These are phyloP conservation scores for Phytophthora brassicae DNA, from an alignment of 352 stramenopile species.

Conservation along the genomic window DNA sequence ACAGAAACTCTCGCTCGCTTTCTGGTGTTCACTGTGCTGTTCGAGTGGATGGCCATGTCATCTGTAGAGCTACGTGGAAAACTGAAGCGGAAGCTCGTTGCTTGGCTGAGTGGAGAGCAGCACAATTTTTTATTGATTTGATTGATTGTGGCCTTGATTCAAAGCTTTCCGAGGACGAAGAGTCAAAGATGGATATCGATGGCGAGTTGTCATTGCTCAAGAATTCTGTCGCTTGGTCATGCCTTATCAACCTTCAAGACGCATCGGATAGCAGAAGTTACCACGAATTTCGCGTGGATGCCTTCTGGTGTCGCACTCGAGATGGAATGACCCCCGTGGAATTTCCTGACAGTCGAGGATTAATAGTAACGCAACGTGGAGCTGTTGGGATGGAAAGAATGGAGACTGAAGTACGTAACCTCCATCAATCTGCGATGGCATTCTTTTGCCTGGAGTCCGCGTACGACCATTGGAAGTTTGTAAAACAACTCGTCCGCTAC, in stretches of 20 bases:
- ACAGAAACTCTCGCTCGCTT: constrained; percentile 19
- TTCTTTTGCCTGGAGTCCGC: constrained; percentile 68
- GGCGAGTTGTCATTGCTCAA: constrained; percentile 2
- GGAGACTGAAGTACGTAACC: constrained; percentile 41
- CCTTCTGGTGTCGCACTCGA: constrained; percentile 44
- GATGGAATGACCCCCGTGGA: constrained; percentile 30
- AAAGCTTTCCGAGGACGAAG: constrained; percentile 37
- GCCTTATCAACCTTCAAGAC: constrained; percentile 53
- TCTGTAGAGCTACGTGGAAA: constrained; percentile 53
- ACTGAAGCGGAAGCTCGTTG: constrained; percentile 50
- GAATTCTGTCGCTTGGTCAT: constrained; percentile 47
- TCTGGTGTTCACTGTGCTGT: constrained; percentile 36
- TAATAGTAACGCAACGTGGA: constrained; percentile 44
- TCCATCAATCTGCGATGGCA: constrained; percentile 42
- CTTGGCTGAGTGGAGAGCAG: constrained; percentile 50
- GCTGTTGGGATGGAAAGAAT: constrained; percentile 46
- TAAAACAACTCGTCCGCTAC: constrained; percentile 67
- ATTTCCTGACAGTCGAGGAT: constrained; percentile 23
- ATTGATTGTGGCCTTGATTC: constrained; percentile 69
- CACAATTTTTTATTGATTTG: constrained; percentile 70
- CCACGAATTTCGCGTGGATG: constrained; percentile 64
- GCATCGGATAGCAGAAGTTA: constrained; percentile 37
- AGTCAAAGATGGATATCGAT: constrained; percentile 45
- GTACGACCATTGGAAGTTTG: constrained; percentile 74
- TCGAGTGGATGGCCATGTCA: constrained; percentile 43